Evolutionary conservation across 2,329 filamentous ascomycete genomes (phyloP), one percentile per base, ranked within the genome.

Genomic region (Parastagonospora avenae): DNA sequence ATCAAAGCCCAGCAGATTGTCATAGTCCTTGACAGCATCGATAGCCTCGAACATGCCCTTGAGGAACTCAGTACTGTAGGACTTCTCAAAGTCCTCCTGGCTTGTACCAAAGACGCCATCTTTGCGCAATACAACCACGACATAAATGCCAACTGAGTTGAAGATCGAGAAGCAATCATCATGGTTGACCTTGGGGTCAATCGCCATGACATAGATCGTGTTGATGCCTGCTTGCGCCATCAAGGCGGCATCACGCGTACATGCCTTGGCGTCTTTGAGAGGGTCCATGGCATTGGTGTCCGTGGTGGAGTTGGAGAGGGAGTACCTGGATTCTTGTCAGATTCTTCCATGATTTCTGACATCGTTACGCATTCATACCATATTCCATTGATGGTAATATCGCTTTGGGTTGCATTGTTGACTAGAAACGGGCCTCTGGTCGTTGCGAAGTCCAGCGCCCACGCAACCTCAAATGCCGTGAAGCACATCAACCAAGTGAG

Each of bases 111-210:
- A 40, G 29, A 42, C 32, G 19, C 47, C 47, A 30, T 52, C 40
- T 38, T 8, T 24, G n/a, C 54, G 40, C 15, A 54, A 32, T 14
- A 48, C 28, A 4, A 60, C 30, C 14, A 48, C 28, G 10, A 60
- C 35, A 37, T 57, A 55, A 2, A 58, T 60, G 6, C 54, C 52
- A 9, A 55, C 49, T 2, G 44, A 42, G 19, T 58, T 55, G 47
- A 58, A 57, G 6, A 58, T 55, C 19, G 54, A 58, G 24, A 58
- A 55, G 35, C 54, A 58, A 11, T 51, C 50, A 19, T 55, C 54
- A 31, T 60, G 57, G 14, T 55, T 52, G 12, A 14, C 27, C 5
- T 38, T 44, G 3, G 52, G 41, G 16, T 58, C 47, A 8, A 57
- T 36, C 2, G 29, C 29, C 29, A 46, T 28, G 2, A 54, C 42